Evolutionary conservation across 148 eudicot genomes (phyloP).

Genomic region (Beta vulgaris): DNA sequence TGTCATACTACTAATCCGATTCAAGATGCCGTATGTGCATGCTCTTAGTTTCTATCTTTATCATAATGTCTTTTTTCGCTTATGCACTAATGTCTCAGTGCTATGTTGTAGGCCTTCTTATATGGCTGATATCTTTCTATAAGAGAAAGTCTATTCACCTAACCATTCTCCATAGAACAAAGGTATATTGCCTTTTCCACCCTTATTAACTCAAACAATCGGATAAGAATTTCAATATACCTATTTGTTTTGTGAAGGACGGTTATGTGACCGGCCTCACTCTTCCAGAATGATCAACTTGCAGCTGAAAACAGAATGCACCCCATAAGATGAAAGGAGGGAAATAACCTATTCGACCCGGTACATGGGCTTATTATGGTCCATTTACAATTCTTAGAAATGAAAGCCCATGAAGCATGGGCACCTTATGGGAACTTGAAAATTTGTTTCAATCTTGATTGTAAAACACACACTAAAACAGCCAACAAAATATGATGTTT

Average conservation of each 20-base stretch:
- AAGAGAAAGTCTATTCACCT: too few relatives aligned
- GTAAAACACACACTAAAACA: not conserved
- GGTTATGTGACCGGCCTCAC: not conserved
- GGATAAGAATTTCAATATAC: too few relatives aligned
- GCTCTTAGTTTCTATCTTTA: not conserved
- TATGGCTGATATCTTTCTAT: too few relatives aligned
- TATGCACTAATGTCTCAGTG: not conserved
- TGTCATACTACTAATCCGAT: not conserved
- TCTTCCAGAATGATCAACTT: not conserved
- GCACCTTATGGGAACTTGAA: not conserved
- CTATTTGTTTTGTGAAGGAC: too few relatives aligned
- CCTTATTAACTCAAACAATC: too few relatives aligned
- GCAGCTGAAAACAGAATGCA: not conserved
- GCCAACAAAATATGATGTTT: not conserved
- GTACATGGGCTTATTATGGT: not conserved
- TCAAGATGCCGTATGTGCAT: slow-evolving; percentile 4
- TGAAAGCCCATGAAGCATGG: not conserved
- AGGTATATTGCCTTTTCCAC: too few relatives aligned
- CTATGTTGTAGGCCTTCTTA: not conserved
- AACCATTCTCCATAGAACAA: too few relatives aligned
- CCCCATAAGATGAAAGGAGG: not conserved
- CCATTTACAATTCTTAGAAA: not conserved
- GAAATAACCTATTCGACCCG: not conserved
- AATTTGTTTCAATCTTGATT: not conserved
- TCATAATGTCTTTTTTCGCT: not conserved